A percentile compares a stretch with the other conserved stretches of the same genome.
phyloP scores from a whole-genome alignment of 2,329 filamentous ascomycete species.

The Zymoseptoria ardabiliae region DNA sequence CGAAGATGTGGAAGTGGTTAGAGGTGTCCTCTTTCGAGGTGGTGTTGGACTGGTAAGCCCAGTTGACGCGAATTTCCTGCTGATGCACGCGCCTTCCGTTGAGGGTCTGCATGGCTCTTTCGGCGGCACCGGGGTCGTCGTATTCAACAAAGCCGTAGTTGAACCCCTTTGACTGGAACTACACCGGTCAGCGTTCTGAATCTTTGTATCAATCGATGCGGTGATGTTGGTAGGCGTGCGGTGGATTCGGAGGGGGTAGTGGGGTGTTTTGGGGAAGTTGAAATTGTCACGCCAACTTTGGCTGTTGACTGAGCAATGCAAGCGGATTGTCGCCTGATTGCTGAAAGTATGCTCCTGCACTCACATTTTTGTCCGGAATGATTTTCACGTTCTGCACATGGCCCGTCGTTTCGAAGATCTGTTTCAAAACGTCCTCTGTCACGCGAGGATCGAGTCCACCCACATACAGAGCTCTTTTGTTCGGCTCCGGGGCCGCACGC shows the following conservation, averaged over 20 bases:
- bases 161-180: slow-evolving; percentile 78
- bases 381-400: slow-evolving; percentile 99
- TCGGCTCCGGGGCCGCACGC: slow-evolving; percentile 91
- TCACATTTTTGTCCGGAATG: slow-evolving; percentile 98
- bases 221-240: neutral
- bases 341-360: slow-evolving; percentile 33
- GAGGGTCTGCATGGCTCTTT: slow-evolving; percentile 93
- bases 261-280: neutral
- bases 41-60: slow-evolving; percentile 97
- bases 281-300: neutral
- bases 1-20: slow-evolving; percentile 97
- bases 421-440: slow-evolving; percentile 54
- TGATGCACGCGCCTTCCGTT: slow-evolving; percentile 95
- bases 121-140: slow-evolving; percentile 91
- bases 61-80: slow-evolving; percentile 97
- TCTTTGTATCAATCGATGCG: neutral
- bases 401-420: slow-evolving; percentile 87
- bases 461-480: slow-evolving; percentile 95
- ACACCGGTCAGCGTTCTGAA: slow-evolving; percentile 12
- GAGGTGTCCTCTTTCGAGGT: slow-evolving; percentile 94
- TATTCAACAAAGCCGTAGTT: slow-evolving; percentile 99
- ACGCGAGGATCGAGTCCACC: slow-evolving; percentile 75
- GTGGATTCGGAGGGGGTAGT: neutral
- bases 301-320: slow-evolving; percentile 6
- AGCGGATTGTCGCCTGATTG: slow-evolving; percentile 7